Evolutionary conservation across 768 basidiomycete species (phyloP), one percentile per base, ranked within the genome.

Genomic region (Mycena maculata): DNA sequence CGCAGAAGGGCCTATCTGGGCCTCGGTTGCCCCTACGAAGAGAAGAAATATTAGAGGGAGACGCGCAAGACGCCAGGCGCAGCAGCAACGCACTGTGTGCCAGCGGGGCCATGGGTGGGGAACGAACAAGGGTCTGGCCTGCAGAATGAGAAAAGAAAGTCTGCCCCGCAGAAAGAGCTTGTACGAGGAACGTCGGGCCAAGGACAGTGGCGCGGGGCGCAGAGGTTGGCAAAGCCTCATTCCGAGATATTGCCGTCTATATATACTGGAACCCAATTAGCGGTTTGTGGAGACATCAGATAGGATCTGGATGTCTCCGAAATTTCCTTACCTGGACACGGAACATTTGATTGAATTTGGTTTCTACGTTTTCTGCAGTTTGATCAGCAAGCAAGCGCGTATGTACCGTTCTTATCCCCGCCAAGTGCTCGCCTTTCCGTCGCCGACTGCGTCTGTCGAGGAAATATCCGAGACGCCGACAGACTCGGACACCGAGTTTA

Each of bases 1-100:
- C 28, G 75, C 77, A 49, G 59, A 53, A n/a, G 64, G 50, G 15
- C 76, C 72, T 50, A 75, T 69, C 23, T 74, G 72, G 16, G 72
- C 60, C 30, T 72, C 67, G 45, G 69, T 61, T 38, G 74, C 68
- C 44, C 76, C 77, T 78, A 50, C 44, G 30, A 39, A 48, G 13
- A 42, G 36, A 36, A 44, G 13, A 16, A 39, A n/a, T 38, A 27
- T n/a, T 12, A 23, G n/a, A 30, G 31, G 22, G 18, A 55, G 28
- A 45, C 22, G 38, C 33, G n/a, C 30, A 67, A 60, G 38, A n/a
- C 13, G 22, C 18, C 25, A 18, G 6, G 28, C 8, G 31, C 31
- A 23, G 53, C 9, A 18, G 44, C 13, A 23, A 48, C 64, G 33
- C 41, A 66, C 64, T 60, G 12, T 52, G 50, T 42, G n/a, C 58